Percentiles rank a stretch among this genome's conserved stretches.
Conservation (phyloP, 805 yeast species). For the Wickerhamiella cacticola region DNA sequence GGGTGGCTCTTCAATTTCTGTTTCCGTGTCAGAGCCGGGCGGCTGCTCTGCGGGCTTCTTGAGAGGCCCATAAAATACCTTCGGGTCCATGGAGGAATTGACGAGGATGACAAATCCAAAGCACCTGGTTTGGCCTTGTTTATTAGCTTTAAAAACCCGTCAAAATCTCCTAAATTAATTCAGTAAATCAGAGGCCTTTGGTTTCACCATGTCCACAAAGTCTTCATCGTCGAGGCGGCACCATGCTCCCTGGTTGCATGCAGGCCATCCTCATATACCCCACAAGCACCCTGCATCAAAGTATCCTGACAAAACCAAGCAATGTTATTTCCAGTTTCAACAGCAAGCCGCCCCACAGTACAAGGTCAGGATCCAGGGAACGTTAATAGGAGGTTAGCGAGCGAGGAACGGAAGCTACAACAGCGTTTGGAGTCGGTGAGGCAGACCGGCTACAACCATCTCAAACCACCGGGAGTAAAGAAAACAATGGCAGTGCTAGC, state of each 20-base stretch:
- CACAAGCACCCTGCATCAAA: no score
- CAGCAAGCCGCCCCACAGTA: background rate
- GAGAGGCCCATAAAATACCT: slow-evolving; percentile 12
- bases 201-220: no score
- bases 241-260: slow-evolving; percentile 1
- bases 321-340: background rate
- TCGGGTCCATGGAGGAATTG: slow-evolving; percentile 9
- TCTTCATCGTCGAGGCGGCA: no score
- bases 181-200: no score
- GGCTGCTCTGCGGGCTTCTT: slow-evolving; percentile 7
- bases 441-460: slow-evolving; percentile 36
- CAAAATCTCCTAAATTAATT: no score
- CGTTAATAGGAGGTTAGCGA: background rate
- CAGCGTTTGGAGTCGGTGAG: slow-evolving; percentile 26
- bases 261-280: background rate
- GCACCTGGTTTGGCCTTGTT: no score
- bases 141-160: no score
- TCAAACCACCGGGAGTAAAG: slow-evolving; percentile 49
- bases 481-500: slow-evolving; percentile 37
- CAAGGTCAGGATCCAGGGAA: background rate
- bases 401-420: background rate
- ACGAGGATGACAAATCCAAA: background rate
- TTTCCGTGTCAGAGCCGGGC: slow-evolving; percentile 27
- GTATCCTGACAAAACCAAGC: slow-evolving; percentile 1
- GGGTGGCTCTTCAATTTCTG: slow-evolving; percentile 25